Evolutionary conservation across 768 basidiomycete species (phyloP).

Genomic region (Tulasnella sp.): DNA sequence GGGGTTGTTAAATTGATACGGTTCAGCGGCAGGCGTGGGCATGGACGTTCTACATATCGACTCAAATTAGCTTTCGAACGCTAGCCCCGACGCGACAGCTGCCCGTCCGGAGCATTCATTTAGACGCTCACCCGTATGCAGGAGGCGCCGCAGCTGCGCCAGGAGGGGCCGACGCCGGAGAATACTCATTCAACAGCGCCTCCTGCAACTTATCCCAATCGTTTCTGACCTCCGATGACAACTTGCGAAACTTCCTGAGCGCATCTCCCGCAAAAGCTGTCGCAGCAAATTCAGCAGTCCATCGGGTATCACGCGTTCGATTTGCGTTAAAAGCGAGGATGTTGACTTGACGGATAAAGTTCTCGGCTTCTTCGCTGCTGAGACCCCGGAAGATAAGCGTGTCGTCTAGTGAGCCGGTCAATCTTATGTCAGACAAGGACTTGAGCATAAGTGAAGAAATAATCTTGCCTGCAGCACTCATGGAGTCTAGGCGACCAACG

Average conservation of each 20-base stretch:
- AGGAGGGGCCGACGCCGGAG: neutral
- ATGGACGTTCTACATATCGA: neutral
- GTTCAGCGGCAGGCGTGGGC: neutral
- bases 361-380: constrained; percentile 13
- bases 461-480: neutral
- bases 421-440: neutral
- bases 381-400: neutral
- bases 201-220: constrained; percentile 17
- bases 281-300: neutral
- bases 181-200: constrained; percentile 22
- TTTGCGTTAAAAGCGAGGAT: neutral
- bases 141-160: neutral
- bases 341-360: constrained; percentile 8
- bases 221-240: neutral
- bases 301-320: neutral
- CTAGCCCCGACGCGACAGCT: too few relatives aligned
- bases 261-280: neutral
- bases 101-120: too few relatives aligned
- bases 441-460: neutral
- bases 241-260: neutral
- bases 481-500: neutral
- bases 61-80: too few relatives aligned
- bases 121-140: neutral
- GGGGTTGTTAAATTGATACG: neutral
- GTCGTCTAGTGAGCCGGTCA: neutral